These are phyloP conservation scores for Apiospora rasikravindrae DNA, from an alignment of 2,329 filamentous ascomycete genomes.

Conservation along the genomic window DNA sequence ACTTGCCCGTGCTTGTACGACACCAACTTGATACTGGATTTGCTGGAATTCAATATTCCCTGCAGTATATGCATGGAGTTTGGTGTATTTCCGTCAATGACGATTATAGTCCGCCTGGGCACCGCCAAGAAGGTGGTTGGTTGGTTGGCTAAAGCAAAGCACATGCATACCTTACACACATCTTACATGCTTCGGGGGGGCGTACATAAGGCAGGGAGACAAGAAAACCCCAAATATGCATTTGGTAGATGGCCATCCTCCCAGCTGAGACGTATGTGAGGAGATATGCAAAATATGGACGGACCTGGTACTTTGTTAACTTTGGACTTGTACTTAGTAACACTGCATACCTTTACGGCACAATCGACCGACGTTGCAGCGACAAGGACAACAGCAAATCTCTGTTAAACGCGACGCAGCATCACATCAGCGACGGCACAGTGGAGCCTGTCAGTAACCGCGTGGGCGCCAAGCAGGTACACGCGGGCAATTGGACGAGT, in stretches of 20 bases:
- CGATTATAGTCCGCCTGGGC: neutral
- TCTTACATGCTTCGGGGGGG: neutral
- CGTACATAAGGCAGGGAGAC: neutral
- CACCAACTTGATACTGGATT: neutral
- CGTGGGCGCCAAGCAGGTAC: slow-evolving; percentile 14
- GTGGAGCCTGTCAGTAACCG: slow-evolving; percentile 13
- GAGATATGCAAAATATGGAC: too few species aligned
- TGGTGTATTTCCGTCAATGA: neutral
- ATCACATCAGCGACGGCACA: neutral
- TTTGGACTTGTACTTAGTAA: neutral
- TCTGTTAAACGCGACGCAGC: slow-evolving; percentile 15
- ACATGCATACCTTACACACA: neutral
- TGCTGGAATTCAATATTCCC: neutral
- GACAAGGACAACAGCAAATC: slow-evolving; percentile 13
- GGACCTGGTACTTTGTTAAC: neutral
- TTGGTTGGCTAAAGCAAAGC: neutral
- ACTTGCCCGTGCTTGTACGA: neutral
- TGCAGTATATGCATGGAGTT: neutral
- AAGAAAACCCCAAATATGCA: too few species aligned
- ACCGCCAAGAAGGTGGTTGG: neutral
- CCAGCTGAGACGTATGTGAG: too few species aligned
- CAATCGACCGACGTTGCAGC: slow-evolving; percentile 14
- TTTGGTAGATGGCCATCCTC: too few species aligned
- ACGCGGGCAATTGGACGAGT: slow-evolving; percentile 1
- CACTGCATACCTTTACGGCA: neutral